Evolutionary conservation across 2,329 filamentous ascomycete species (phyloP).

Genomic region (Dissoconium aciculare): DNA sequence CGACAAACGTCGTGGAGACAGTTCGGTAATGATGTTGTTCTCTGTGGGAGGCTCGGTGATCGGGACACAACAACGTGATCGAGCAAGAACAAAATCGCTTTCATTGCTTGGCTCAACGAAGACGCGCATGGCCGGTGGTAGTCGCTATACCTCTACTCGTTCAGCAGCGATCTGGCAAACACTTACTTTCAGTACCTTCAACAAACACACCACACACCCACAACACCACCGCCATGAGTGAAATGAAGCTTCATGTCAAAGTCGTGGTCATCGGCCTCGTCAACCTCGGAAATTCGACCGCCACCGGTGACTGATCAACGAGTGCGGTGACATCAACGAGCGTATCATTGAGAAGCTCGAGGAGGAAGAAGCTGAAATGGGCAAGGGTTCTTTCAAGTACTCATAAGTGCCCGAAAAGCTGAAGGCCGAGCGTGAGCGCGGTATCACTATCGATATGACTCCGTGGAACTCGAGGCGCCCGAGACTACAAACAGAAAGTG

Average conservation of each 20-base stretch:
- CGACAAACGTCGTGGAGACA: constrained; percentile 57
- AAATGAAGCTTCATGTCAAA: constrained; percentile 86
- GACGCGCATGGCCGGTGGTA: background rate
- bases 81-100: background rate
- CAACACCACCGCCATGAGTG: constrained; percentile 50
- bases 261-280: constrained; percentile 98
- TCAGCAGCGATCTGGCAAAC: constrained; percentile 22
- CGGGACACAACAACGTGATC: constrained; percentile 27
- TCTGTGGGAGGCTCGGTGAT: constrained; percentile 49
- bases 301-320: constrained; percentile 94
- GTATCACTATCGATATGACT: constrained; percentile 99
- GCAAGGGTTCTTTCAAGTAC: constrained; percentile 99
- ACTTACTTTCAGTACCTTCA: constrained; percentile 11
- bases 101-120: background rate
- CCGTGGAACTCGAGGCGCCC: too few species aligned
- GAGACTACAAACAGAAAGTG: too few species aligned
- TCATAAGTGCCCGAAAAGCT: constrained; percentile 99
- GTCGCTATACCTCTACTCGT: background rate
- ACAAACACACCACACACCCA: constrained; percentile 17
- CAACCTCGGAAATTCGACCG: constrained; percentile 98
- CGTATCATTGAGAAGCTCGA: constrained; percentile 99
- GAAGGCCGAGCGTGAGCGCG: constrained; percentile 99
- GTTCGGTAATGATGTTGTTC: constrained; percentile 67
- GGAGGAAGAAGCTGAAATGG: constrained; percentile 99
- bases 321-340: constrained; percentile 99